phyloP scores from a whole-genome alignment of 2,329 filamentous ascomycete genomes.

The Neospermospora avenae region DNA sequence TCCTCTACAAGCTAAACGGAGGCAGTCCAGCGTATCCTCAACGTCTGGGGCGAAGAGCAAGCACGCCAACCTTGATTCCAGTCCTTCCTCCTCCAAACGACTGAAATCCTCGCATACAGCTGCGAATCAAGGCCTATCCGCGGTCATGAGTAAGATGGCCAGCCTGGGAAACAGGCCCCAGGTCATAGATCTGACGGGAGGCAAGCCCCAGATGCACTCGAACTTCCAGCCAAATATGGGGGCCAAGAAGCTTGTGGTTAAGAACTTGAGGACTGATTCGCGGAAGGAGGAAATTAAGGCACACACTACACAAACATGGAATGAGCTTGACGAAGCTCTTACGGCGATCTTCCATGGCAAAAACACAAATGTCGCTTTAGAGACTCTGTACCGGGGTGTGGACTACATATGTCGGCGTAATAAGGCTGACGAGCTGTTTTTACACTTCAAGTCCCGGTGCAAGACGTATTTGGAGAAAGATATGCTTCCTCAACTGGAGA shows the following conservation, averaged over 20 bases:
- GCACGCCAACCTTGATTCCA: conserved; percentile 4
- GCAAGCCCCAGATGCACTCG: conserved; percentile 15
- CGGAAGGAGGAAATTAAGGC: conserved; percentile 57
- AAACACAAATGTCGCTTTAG: conserved; percentile 69
- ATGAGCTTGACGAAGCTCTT: conserved; percentile 71
- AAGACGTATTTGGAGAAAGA: conserved; percentile 62
- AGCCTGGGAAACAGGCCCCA: conserved; percentile 15
- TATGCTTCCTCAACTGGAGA: conserved; percentile 54
- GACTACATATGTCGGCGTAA: conserved; percentile 87
- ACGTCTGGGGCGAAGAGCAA: no score
- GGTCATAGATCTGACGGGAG: conserved; percentile 27
- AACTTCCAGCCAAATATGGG: conserved; percentile 70
- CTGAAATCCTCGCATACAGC: conserved; percentile 67
- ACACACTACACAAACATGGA: conserved; percentile 76
- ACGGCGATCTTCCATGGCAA: conserved; percentile 66
- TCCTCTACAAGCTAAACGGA: conserved; percentile 27
- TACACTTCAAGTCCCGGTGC: conserved; percentile 62
- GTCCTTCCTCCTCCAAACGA: conserved; percentile 57
- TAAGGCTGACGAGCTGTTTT: conserved; percentile 64
- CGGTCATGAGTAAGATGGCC: conserved; percentile 27
- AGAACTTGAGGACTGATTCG: conserved; percentile 72
- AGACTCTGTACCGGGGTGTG: conserved; percentile 84
- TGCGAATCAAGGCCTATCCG: conserved; percentile 13
- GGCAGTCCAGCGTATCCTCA: conserved; percentile 15
- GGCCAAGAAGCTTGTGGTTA: conserved; percentile 85